Percentiles rank a stretch among this genome's conserved stretches.
Conservation (phyloP, 495 filamentous ascomycete species). For the Lasiosphaeria hispida region DNA sequence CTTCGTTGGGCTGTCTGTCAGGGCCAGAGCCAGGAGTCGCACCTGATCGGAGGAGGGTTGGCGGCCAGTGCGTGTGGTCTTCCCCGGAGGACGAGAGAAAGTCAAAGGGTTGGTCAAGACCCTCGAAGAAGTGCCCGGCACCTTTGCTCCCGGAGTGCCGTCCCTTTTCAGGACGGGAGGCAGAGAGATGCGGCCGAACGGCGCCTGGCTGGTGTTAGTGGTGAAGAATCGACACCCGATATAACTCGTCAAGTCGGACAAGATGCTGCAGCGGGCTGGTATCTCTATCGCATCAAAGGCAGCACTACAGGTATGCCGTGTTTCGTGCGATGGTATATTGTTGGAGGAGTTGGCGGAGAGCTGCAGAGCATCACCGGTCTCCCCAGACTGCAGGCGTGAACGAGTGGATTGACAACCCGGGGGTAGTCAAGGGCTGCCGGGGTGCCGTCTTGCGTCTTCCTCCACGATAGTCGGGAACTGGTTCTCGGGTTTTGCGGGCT, state of each 20-base stretch:
- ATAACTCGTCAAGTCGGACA: slow-evolving; percentile 36
- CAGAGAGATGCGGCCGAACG: slow-evolving; percentile 20
- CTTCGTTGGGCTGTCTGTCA: slow-evolving; percentile 1
- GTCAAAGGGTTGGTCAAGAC: neutral
- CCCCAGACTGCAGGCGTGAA: slow-evolving; percentile 18
- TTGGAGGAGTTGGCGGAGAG: slow-evolving; percentile 36
- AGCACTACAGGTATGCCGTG: slow-evolving; percentile 43
- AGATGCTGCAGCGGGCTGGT: slow-evolving; percentile 47
- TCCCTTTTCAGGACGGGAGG: slow-evolving; percentile 21
- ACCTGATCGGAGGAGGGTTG: neutral
- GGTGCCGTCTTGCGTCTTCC: slow-evolving; percentile 18
- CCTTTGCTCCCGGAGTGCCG: slow-evolving; percentile 4
- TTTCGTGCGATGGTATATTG: slow-evolving; percentile 34
- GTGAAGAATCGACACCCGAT: slow-evolving; percentile 14
- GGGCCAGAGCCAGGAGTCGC: slow-evolving; percentile 7
- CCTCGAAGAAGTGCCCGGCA: slow-evolving; percentile 5
- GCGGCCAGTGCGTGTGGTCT: neutral
- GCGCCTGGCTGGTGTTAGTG: slow-evolving; percentile 14
- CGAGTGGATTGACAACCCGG: slow-evolving; percentile 14
- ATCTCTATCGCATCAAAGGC: slow-evolving; percentile 39
- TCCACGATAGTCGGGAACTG: slow-evolving; percentile 16
- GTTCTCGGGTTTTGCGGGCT: slow-evolving; percentile 17
- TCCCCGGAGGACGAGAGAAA: slow-evolving; percentile 1
- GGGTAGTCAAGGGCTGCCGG: slow-evolving; percentile 20
- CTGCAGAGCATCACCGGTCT: slow-evolving; percentile 37